Base-by-base conservation (phyloP, 2,329 filamentous ascomycete species). In the Fusarium nanum region DNA sequence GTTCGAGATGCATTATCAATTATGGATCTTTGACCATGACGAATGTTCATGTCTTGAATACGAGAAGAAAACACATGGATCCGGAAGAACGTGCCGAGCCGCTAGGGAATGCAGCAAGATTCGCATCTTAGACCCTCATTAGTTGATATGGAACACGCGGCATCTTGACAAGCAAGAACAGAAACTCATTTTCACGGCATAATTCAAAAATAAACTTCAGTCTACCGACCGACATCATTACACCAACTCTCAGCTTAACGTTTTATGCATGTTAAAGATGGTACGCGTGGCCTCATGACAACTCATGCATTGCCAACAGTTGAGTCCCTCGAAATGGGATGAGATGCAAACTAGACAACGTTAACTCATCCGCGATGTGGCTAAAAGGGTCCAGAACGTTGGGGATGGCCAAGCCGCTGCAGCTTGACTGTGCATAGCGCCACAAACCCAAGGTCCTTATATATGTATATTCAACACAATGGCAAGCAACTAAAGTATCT, bases 31-130 rank as follows among this genome's bases (percentile, higher is more conserved):
- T 23, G 10, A 41, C 7, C 30, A 64, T 50, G 40, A 64, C 50
- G 25, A 49, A 64, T 37, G 22, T 27, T 20, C 16, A 14, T 41
- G 30, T 58, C 30, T 59, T 18, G 23, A 41, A 58, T 64, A 64
- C 30, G 18, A 64, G 44, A 18, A 20, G 22, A n/a, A 32, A 57
- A 37, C 59, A 32, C 25, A 50, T 50, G n/a, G 16, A 59, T 22
- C 30, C 52, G 60, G 61, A 65, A 64, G 48, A 58, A 41, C 20
- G 28, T 66, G 57, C 67, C 58, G 63, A 53, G 50, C 50, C 22
- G 48, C 42, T 41, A 40, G 54, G 67, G 58, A 71, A 71, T 68
- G 68, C 28, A 55, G 53, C 34, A 32, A 68, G n/a, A 70, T 71
- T 46, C 25, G 27, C 34, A 34, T 54, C 34, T 16, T 34, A 57